Percentiles rank a stretch among this genome's conserved stretches.
Evolutionary conservation across 2,329 filamentous ascomycete genomes (phyloP).

Genomic region (Hysterium pulicare): DNA sequence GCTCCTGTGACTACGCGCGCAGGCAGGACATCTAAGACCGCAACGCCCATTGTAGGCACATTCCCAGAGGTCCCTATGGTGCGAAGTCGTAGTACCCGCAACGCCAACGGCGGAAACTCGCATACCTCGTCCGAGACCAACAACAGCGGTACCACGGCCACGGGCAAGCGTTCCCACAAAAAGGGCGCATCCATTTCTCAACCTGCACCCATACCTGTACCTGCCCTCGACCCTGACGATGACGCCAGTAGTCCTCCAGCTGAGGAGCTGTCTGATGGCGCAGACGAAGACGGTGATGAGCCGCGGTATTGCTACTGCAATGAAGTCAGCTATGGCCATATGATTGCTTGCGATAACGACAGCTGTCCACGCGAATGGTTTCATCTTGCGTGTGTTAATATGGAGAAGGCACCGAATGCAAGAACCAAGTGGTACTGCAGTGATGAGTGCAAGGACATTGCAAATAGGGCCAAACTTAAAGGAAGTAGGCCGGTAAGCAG

Average conservation of each 20-base stretch:
- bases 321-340: constrained; percentile 62
- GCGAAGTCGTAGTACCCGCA: constrained; percentile 42
- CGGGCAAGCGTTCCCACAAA: constrained; percentile 35
- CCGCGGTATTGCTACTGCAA: constrained; percentile 65
- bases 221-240: constrained; percentile 6
- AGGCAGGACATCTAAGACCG: constrained; percentile 46
- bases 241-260: constrained; percentile 6
- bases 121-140: constrained; percentile 40
- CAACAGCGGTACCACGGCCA: constrained; percentile 29
- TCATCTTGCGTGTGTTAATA: constrained; percentile 61
- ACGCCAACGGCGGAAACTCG: constrained; percentile 36
- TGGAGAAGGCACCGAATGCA: constrained; percentile 56
- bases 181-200: constrained; percentile 25
- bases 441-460: constrained; percentile 35
- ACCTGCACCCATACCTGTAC: constrained; percentile 19
- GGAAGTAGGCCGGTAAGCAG: constrained; percentile 36
- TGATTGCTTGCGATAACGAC: constrained; percentile 67
- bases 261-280: constrained; percentile 17
- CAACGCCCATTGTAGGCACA: constrained; percentile 44
- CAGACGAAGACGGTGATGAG: constrained; percentile 47
- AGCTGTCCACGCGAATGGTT: constrained; percentile 65
- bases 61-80: constrained; percentile 43
- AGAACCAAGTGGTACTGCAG: constrained; percentile 40
- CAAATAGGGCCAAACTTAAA: constrained; percentile 26
- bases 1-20: constrained; percentile 31